These are phyloP conservation scores for Trebouxia sp. DNA, from an alignment of 139 green algal species.

Conservation along the genomic window DNA sequence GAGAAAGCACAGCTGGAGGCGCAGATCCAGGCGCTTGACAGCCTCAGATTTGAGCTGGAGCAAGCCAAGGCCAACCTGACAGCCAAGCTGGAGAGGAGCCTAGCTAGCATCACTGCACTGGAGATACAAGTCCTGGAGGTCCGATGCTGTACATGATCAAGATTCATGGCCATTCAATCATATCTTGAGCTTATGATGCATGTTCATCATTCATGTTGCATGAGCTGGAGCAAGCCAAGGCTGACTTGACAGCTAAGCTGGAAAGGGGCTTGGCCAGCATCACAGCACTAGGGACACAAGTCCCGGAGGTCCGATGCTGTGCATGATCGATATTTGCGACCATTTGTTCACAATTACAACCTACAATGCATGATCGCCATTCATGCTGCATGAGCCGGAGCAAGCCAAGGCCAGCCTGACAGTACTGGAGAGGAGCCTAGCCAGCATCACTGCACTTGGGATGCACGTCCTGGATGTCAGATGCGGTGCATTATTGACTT, in stretches of 20 bases:
- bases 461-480: conserved; percentile 3
- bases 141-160: background rate
- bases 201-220: too few species aligned
- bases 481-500: background rate
- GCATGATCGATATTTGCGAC: background rate
- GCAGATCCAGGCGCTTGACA: conserved; percentile 13
- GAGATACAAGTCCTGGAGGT: conserved; percentile 16
- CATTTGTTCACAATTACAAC: too few species aligned
- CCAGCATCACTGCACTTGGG: background rate
- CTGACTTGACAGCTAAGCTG: conserved; percentile 13
- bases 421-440: background rate
- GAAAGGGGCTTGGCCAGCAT: background rate
- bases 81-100: conserved; percentile 13
- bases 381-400: conserved; percentile 3
- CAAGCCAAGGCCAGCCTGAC: conserved; percentile 22
- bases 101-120: background rate
- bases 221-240: conserved; percentile 19
- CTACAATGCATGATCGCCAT: too few species aligned
- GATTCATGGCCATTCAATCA: too few species aligned
- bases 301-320: background rate
- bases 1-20: conserved; percentile 5
- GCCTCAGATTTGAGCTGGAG: conserved; percentile 2
- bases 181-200: too few species aligned
- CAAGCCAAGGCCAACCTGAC: conserved; percentile 23
- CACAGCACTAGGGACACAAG: background rate